Base-by-base conservation (phyloP, 139 green algal species). In the Chlorella vulgaris region DNA sequence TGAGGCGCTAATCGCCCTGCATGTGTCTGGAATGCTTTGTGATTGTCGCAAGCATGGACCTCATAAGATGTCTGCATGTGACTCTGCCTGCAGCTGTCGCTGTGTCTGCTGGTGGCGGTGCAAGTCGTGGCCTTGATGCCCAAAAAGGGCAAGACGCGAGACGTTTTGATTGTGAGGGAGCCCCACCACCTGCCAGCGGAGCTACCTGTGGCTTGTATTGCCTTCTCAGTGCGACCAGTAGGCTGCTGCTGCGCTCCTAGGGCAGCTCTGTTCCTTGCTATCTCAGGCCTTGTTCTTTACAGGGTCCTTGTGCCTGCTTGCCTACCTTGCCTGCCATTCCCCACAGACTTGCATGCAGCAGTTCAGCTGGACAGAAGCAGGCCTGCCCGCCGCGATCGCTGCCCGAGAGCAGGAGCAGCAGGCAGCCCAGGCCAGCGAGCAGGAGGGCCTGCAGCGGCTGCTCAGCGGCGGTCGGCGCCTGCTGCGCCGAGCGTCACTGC, bases 51-150 rank as follows among this genome's bases (percentile, higher is more conserved):
- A n/a, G n/a, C n/a, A n/a, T n/a, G n/a, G n/a, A n/a, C n/a, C n/a
- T n/a, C n/a, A n/a, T n/a, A n/a, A n/a, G n/a, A n/a, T n/a, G n/a
- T n/a, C n/a, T n/a, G n/a, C n/a, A n/a, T n/a, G n/a, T n/a, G n/a
- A n/a, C n/a, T n/a, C n/a, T n/a, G n/a, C n/a, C n/a, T 69, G 51
- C 73, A 79, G 73, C 35, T 79, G 24, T 43, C 53, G 22, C 33
- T 79, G 35, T 24, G 33, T 10, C 73, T 79, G 35, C 53, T 69
- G 73, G 28, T 67, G 35, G 58, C 36, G 6, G 73, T 79, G 2
- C 61, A 68, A 19, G 35, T 40, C 7, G 58, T 67, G 51, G 38
- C 51, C 24, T 35, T 79, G 33, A 79, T 79, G 51, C 73, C 73
- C 36, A 67, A 79, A 36, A 22, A 50, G 1, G 53, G 42, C 42